phyloP scores from a whole-genome alignment of 2,329 filamentous ascomycete genomes.

The Paraconiothyrium sp. region DNA sequence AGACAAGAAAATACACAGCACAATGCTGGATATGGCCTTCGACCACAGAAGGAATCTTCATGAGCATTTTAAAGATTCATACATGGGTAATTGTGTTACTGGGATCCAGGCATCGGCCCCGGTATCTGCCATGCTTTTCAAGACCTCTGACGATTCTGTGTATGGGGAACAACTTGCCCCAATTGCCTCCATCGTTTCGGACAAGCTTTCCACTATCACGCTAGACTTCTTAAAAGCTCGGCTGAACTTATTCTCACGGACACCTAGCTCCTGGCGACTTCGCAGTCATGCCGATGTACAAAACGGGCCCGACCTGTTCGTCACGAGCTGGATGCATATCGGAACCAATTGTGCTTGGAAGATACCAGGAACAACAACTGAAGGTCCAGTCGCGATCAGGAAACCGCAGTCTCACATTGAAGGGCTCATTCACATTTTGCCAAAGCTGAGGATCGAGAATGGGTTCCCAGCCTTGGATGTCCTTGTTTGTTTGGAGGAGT shows the following conservation, averaged over 20 bases:
- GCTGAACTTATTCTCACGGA: conserved; percentile 17
- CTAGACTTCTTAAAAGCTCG: conserved; percentile 24
- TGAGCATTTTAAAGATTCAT: conserved; percentile 13
- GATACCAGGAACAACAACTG: conserved; percentile 31
- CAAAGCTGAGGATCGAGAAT: conserved; percentile 22
- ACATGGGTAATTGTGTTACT: conserved; percentile 23
- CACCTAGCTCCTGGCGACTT: conserved; percentile 10
- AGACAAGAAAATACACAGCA: conserved; percentile 11
- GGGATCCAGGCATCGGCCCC: conserved; percentile 15
- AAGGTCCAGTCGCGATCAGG: conserved; percentile 30
- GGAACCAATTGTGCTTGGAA: conserved; percentile 33
- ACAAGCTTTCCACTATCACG: conserved; percentile 1
- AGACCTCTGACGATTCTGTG: background rate
- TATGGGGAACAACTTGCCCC: conserved; percentile 9
- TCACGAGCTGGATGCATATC: conserved; percentile 42
- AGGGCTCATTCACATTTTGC: conserved; percentile 36
- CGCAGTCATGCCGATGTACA: conserved; percentile 18
- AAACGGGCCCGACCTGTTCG: conserved; percentile 38
- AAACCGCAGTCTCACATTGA: conserved; percentile 32
- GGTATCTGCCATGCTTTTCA: conserved; percentile 8
- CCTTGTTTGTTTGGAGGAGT: conserved; percentile 28
- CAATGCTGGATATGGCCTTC: conserved; percentile 28
- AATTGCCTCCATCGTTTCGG: background rate
- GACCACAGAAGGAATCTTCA: conserved; percentile 22
- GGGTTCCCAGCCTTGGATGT: conserved; percentile 25